Evolutionary conservation across 1,139 yeast genomes (phyloP).

Genomic region (Sugiyamaella castrensis): DNA sequence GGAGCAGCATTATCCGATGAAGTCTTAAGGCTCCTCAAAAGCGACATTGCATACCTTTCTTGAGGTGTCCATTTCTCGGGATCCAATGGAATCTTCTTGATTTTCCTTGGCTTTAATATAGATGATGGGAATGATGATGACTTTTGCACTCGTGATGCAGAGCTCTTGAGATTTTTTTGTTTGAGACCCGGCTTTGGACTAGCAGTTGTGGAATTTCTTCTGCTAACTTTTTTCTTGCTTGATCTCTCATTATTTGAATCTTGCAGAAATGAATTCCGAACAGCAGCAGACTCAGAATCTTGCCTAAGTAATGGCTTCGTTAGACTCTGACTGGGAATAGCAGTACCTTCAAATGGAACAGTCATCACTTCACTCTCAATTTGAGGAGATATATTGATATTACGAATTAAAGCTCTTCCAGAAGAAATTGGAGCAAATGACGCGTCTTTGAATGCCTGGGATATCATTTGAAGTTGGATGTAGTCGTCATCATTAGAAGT

Average conservation of each 20-base stretch:
- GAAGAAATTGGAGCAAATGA: neutral
- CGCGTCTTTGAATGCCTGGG: neutral
- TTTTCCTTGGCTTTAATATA: neutral
- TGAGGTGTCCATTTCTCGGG: conserved; percentile 6
- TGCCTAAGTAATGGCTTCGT: no score
- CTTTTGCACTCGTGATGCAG: no score
- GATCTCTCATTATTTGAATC: no score
- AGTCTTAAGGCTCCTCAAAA: conserved; percentile 6
- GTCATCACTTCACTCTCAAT: neutral
- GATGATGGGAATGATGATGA: no score
- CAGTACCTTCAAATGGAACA: no score
- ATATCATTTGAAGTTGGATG: neutral
- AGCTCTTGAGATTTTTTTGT: no score
- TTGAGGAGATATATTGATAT: neutral
- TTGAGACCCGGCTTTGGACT: no score
- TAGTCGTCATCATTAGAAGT: neutral
- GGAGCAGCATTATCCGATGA: neutral
- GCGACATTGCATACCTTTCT: conserved; percentile 10
- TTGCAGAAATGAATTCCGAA: no score
- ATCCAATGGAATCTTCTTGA: neutral
- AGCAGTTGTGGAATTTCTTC: no score
- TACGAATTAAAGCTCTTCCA: neutral
- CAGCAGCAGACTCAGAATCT: no score
- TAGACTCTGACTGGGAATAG: no score
- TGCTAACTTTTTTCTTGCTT: no score